Evolutionary conservation across 2,329 filamentous ascomycete genomes (phyloP), one percentile per base, ranked within the genome.

Genomic region (Penicillium palitans): DNA sequence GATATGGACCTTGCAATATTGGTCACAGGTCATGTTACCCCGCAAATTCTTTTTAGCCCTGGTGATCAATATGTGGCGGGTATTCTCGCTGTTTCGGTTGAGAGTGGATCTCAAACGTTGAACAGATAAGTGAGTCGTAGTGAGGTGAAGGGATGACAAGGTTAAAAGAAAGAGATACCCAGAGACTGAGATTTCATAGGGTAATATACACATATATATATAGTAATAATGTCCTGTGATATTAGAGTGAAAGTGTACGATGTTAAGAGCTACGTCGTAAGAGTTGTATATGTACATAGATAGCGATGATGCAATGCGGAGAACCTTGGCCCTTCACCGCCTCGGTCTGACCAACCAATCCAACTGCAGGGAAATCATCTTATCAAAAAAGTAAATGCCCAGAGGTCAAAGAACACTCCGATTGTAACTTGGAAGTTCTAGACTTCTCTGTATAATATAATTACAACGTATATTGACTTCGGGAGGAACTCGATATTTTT

Each of bases 231-330:
- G 2, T 7, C n/a, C 15, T 27, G 4, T 37, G 9, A 27, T 12
- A 19, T 24, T 39, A 39, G 4, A 39, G 24, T 51, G 35, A 33
- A 33, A 33, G 27, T 21, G 7, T 21, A 47, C 7, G 6, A 46
- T 31, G 44, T 47, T 6, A 27, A 15, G 31, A 33, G 31, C 12
- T 29, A 27, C 9, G 19, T 25, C 2, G 27, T 35, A n/a, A n/a
- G 9, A 25, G 21, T 21, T 33, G 27, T 17, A 48, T 48, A 49
- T 17, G 35, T 48, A 49, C 21, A 48, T 17, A 46, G 4, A 3
- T 29, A 25, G 17, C 37, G 47, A 63, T 58, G 57, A 63, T 64
- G 62, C 55, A 63, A 65, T 65, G 64, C 51, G 63, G 64, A 66
- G 63, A 64, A 52, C 39, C 27, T 1, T 44, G 13, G 8, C n/a